These are phyloP conservation scores for Penicillium turbatum DNA, from an alignment of 495 filamentous ascomycete genomes.

Conservation along the genomic window DNA sequence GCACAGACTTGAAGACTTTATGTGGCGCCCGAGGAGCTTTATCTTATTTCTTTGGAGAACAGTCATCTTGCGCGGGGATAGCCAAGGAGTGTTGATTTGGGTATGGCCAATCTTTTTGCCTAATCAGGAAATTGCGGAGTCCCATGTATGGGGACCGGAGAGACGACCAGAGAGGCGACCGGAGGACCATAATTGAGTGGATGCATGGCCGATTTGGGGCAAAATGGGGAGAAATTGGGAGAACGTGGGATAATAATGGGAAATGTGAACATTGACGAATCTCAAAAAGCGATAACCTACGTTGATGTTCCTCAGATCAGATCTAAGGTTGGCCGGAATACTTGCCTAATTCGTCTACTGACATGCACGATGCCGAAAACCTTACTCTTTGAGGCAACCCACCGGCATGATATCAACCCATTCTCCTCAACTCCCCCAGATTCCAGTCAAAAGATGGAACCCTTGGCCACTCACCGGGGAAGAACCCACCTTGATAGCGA, in stretches of 20 bases:
- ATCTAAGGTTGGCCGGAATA: background rate
- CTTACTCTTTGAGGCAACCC: background rate
- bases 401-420: background rate
- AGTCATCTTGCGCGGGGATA: background rate
- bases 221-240: background rate
- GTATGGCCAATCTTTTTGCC: background rate
- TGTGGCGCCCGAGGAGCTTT: background rate
- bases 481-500: too few relatives aligned
- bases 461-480: too few relatives aligned
- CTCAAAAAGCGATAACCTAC: too few relatives aligned
- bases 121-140: background rate
- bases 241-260: too few relatives aligned
- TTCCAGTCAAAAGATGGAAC: background rate
- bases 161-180: too few relatives aligned
- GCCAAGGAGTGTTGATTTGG: background rate
- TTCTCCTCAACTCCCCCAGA: background rate
- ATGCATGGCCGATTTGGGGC: background rate
- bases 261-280: too few relatives aligned
- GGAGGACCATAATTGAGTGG: background rate
- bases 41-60: background rate
- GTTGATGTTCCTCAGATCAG: too few relatives aligned
- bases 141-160: background rate
- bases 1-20: background rate
- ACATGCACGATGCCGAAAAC: background rate
- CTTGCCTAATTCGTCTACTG: background rate